A percentile compares a stretch with the other conserved stretches of the same genome.
Evolutionary conservation across 305 asterid species (phyloP).

Genomic region (Fraxinus albicans): DNA sequence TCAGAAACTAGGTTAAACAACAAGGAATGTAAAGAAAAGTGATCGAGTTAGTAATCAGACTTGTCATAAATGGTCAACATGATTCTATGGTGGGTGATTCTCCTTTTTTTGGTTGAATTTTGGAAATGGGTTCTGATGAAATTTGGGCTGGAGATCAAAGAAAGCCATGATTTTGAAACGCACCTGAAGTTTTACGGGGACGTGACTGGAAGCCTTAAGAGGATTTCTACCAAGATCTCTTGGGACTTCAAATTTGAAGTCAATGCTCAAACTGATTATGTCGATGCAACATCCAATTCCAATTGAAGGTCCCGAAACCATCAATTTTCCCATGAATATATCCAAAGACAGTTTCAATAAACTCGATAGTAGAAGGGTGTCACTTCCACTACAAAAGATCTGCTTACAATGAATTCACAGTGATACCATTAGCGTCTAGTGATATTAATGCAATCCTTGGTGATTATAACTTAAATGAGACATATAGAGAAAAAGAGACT

Average conservation of each 20-base stretch:
- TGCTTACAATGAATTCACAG: no score
- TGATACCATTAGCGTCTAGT: no score
- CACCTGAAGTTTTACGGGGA: constrained; percentile 38
- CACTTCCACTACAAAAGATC: no score
- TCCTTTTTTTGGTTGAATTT: background rate
- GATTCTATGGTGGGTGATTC: constrained; percentile 21
- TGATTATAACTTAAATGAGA: no score
- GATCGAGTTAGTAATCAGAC: constrained; percentile 25
- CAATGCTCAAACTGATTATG: no score
- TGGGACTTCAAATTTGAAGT: constrained; percentile 17
- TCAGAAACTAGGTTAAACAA: constrained; percentile 17
- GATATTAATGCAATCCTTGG: no score
- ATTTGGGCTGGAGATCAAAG: constrained; percentile 32
- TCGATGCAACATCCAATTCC: no score
- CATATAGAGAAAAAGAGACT: no score
- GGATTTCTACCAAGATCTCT: constrained; percentile 45
- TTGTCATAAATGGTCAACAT: constrained; percentile 16
- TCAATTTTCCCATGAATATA: no score
- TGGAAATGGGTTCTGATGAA: constrained; percentile 35
- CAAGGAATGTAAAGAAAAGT: constrained; percentile 30
- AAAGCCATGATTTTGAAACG: constrained; percentile 47
- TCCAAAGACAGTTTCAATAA: no score
- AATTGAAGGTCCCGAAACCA: no score
- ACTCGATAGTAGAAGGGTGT: no score
- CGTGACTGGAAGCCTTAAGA: constrained; percentile 38